Percentiles rank a stretch among this genome's conserved stretches.
These are phyloP conservation scores for Stenocarpella maydis DNA, from an alignment of 2,329 filamentous ascomycete genomes.

Conservation along the genomic window DNA sequence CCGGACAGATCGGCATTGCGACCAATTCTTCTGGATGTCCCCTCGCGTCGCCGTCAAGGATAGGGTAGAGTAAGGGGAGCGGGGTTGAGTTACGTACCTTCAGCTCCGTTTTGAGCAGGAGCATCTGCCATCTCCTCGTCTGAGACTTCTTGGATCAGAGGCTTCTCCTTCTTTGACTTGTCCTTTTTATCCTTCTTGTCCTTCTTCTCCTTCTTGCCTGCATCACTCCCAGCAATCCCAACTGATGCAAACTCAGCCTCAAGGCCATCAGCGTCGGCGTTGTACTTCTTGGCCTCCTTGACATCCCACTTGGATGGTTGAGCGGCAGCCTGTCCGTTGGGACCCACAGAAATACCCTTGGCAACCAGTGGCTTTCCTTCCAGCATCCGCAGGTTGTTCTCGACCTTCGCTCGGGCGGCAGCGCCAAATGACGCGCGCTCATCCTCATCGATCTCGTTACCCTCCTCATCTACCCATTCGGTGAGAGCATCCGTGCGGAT, in stretches of 20 bases:
- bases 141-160: constrained; percentile 51
- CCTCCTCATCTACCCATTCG: constrained; percentile 75
- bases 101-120: constrained; percentile 33
- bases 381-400: constrained; percentile 77
- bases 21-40: constrained; percentile 44
- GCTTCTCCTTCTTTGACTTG: constrained; percentile 55
- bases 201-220: constrained; percentile 41
- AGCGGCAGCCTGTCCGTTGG: constrained; percentile 70
- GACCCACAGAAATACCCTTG: constrained; percentile 77
- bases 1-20: constrained; percentile 51
- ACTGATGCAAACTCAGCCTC: constrained; percentile 70
- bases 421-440: constrained; percentile 85
- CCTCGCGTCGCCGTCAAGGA: constrained; percentile 41
- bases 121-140: constrained; percentile 41
- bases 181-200: constrained; percentile 50
- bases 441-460: constrained; percentile 82
- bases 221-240: constrained; percentile 23
- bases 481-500: constrained; percentile 90
- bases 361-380: constrained; percentile 90
- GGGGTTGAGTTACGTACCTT: constrained; percentile 24
- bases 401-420: constrained; percentile 74
- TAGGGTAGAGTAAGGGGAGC: neutral
- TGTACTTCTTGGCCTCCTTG: constrained; percentile 94
- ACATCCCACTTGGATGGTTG: constrained; percentile 84
- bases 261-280: constrained; percentile 89